Evolutionary conservation across 2,329 filamentous ascomycete species (phyloP).

Genomic region (Allantophomopsis lycopodina): DNA sequence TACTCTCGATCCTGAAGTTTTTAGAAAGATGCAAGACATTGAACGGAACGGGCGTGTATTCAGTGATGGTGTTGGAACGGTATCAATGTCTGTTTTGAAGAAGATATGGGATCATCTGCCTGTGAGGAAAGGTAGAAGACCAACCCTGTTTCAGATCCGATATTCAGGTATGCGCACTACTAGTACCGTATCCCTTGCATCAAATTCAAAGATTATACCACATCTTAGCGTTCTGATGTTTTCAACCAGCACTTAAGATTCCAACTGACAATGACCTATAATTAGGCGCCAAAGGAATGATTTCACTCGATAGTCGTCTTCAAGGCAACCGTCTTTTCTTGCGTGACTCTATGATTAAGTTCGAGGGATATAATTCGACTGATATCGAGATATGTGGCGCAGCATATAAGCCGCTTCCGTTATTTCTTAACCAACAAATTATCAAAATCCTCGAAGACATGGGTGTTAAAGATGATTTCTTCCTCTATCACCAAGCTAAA

Average conservation of each 20-base stretch:
- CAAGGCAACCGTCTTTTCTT: conserved; percentile 43
- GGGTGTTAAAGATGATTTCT: conserved; percentile 40
- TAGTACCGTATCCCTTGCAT: background rate
- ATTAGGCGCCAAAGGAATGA: conserved; percentile 60
- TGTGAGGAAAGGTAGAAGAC: conserved; percentile 25
- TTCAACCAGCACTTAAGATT: background rate
- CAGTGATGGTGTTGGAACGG: conserved; percentile 67
- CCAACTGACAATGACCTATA: conserved; percentile 1
- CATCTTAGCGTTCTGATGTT: background rate
- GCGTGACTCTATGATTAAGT: conserved; percentile 70
- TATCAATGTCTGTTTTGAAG: conserved; percentile 45
- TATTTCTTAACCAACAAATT: conserved; percentile 65
- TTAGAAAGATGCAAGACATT: conserved; percentile 34
- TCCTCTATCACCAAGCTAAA: conserved; percentile 48
- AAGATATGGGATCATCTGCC: conserved; percentile 45
- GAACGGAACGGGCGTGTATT: conserved; percentile 45
- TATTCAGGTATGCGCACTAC: conserved; percentile 35
- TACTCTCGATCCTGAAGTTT: conserved; percentile 21
- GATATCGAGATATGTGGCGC: conserved; percentile 62
- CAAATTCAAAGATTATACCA: no score
- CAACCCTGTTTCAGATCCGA: conserved; percentile 63
- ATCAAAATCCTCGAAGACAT: conserved; percentile 84
- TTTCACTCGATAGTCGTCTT: conserved; percentile 52
- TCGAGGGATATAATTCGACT: conserved; percentile 35
- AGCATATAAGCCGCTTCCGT: conserved; percentile 49